Evolutionary conservation across 2,329 filamentous ascomycete species (phyloP), one percentile per base, ranked within the genome.

Genomic region (Alternaria solani): DNA sequence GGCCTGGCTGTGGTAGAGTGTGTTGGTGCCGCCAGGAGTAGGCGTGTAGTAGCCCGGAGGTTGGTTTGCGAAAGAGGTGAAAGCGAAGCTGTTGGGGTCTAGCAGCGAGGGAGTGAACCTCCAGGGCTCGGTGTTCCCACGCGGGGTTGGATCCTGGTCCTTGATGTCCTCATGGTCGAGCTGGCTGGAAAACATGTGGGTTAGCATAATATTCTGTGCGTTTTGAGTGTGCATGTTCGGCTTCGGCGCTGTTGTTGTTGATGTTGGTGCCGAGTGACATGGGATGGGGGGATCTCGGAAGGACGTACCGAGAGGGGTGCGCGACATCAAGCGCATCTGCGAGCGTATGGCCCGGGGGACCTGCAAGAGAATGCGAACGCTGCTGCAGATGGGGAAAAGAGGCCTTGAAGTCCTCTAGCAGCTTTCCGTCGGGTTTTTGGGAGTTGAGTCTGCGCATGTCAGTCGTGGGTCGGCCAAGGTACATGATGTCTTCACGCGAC

Each of bases 51-150:
- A 95, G 14, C 90, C 91, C 16, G 91, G 87, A 46, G 90, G 87
- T 65, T 94, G 91, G 78, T 91, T 92, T 65, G 90, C 88, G 73
- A 96, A 94, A 57, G 86, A 85, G 61, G 88, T 85, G 79, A 97
- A 97, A 25, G 88, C 87, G 76, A 92, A 92, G 30, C 92, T 91
- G 77, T 90, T 93, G 18, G 93, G 89, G 75, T 98, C 94, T 75
- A 98, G 86, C 58, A 96, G 83, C 23, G 93, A 95, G 4, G 94
- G 93, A 2, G 94, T 96, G 73, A 97, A 93, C 67, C 91, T 87
- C 89, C 94, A 95, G 69, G 87, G 88, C 69, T 97, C 93, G 72
- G 91, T 89, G 42, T 90, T 87, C 18, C 89, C 91, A 75, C 91
- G 88, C 5, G 93, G 92, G 4, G 92, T 96, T 20, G 91, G 90